Conservation (phyloP, 352 stramenopile species). For the Phytophthora rubi region DNA sequence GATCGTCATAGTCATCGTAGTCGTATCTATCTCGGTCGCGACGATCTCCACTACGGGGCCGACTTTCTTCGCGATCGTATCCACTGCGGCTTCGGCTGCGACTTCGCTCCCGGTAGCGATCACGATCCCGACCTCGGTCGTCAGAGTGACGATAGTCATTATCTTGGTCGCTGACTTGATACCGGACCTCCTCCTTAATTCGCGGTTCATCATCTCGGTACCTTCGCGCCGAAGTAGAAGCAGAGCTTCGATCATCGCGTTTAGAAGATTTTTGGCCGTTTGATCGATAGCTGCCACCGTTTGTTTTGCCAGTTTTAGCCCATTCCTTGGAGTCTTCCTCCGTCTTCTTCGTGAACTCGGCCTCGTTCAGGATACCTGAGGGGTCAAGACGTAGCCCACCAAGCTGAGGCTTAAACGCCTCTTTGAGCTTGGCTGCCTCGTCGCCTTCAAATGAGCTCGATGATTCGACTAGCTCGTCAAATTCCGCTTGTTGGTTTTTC, state of each 20-base stretch:
- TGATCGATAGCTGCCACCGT: conserved; percentile 17
- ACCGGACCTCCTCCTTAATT: conserved; percentile 43
- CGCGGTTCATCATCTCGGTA: conserved; percentile 32
- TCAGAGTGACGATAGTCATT: conserved; percentile 20
- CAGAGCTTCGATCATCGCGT: conserved; percentile 14
- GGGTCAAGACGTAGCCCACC: conserved; percentile 73
- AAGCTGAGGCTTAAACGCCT: conserved; percentile 61
- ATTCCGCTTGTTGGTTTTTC: conserved; percentile 62
- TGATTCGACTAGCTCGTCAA: conserved; percentile 58
- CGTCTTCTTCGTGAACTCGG: conserved; percentile 73
- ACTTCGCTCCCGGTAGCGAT: conserved; percentile 31
- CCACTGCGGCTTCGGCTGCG: conserved; percentile 32
- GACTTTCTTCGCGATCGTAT: conserved; percentile 28
- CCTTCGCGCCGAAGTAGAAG: conserved; percentile 16
- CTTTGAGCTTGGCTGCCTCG: conserved; percentile 43
- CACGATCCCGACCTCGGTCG: conserved; percentile 17
- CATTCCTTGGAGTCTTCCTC: conserved; percentile 69
- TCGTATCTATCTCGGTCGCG: conserved; percentile 40
- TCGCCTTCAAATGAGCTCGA: conserved; percentile 32
- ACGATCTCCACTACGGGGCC: conserved; percentile 28
- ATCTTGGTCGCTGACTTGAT: conserved; percentile 26
- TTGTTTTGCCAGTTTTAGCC: conserved; percentile 34
- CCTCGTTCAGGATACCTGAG: conserved; percentile 56
- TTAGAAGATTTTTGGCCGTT: conserved; percentile 12
- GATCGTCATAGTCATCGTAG: conserved; percentile 42